Base-by-base conservation (phyloP, 139 green algal species). In the Micractinium conductrix region DNA sequence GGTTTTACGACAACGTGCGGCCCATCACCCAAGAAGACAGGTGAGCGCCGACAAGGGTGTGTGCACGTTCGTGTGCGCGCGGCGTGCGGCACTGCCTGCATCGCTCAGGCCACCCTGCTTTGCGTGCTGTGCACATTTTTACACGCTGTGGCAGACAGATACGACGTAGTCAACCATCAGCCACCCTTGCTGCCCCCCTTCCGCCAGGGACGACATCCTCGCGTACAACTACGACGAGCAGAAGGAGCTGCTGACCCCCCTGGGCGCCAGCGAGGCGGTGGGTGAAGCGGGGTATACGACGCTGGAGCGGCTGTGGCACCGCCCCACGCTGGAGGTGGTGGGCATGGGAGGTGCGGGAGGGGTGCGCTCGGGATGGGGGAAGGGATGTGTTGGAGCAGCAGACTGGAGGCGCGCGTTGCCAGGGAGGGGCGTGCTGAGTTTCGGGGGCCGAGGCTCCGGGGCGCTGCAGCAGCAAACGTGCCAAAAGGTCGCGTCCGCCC, bases 301-400 rank as follows among this genome's bases (percentile, higher is more conserved):
- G 0, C 84, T 96, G 68, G 93, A 94, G 74, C 85, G 90, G 33
- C 84, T 91, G 81, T 94, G 79, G 50, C 74, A 92, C 63, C 81
- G 93, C 30, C 93, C 93, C 30, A 96, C 92, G 21, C 81, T 94
- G 12, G 93, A 96, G 79, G 85, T 96, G 22, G 91, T 95, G 21
- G 93, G 93, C 48, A 88, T 93, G 78, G 69, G 26, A 30, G 84
- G 88, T 37, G 90, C 90, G 43, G 91, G 44, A 16, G 5, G 30
- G 33, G 6, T 42, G 65, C n/a, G n/a, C n/a, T n/a, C n/a, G n/a
- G n/a, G n/a, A n/a, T n/a, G n/a, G n/a, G n/a, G n/a, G n/a, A n/a
- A n/a, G n/a, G n/a, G n/a, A n/a, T n/a, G n/a, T n/a, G n/a, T n/a
- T n/a, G n/a, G n/a, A n/a, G n/a, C n/a, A n/a, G n/a, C n/a, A n/a